Evolutionary conservation across 108 stramenopile genomes (phyloP).

Genomic region (Cyclotella sp.): DNA sequence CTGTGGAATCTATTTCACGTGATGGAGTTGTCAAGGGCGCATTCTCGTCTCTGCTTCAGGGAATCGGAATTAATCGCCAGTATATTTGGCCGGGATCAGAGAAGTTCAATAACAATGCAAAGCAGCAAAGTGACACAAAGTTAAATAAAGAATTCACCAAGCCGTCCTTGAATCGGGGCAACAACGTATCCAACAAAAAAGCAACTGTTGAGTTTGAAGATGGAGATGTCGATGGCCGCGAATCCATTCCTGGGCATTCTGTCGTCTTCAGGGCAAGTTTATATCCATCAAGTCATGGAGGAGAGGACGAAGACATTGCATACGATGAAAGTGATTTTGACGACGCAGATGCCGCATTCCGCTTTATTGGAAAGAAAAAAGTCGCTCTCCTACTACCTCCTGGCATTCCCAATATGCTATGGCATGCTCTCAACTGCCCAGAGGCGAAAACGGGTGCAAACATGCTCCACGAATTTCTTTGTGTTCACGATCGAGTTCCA

Average conservation of each 20-base stretch:
- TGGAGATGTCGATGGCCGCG: neutral
- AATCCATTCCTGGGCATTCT: neutral
- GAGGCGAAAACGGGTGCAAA: slow-evolving; percentile 44
- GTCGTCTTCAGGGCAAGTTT: neutral
- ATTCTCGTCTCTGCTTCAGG: slow-evolving; percentile 7
- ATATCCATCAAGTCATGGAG: neutral
- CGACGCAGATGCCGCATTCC: neutral
- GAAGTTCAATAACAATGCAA: neutral
- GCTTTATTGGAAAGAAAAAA: slow-evolving; percentile 26
- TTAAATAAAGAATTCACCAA: neutral
- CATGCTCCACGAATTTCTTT: slow-evolving; percentile 37
- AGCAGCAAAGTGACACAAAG: too few species aligned
- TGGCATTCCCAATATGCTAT: slow-evolving; percentile 44
- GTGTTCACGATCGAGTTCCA: slow-evolving; percentile 30
- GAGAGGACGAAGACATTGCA: neutral
- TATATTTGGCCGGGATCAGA: slow-evolving; percentile 8
- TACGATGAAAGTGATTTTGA: neutral
- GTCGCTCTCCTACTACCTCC: slow-evolving; percentile 39
- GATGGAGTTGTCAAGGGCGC: slow-evolving; percentile 12
- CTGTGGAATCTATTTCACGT: neutral
- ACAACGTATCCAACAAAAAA: neutral
- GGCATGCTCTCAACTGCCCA: slow-evolving; percentile 55
- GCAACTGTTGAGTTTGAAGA: neutral
- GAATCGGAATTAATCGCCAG: neutral
- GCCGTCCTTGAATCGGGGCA: neutral